Evolutionary conservation across 805 yeast genomes (phyloP), one percentile per base, ranked within the genome.

Genomic region (Kluyveromyces aestuarii): DNA sequence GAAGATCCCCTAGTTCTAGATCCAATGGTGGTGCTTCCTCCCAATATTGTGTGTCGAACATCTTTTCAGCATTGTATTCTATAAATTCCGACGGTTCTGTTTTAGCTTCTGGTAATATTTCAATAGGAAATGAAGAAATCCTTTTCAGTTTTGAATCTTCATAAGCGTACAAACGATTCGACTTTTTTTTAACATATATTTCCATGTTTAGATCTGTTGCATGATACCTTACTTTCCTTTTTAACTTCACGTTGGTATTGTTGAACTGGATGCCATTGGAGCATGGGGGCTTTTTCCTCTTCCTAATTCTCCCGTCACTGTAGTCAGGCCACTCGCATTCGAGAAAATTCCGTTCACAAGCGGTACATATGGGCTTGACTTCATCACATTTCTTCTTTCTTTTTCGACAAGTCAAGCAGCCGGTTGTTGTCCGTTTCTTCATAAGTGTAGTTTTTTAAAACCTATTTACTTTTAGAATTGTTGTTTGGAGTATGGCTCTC

Each of bases 341-440:
- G 44, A 85, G 69, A 11, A 79, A 72, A 25, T 86, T 70, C 46
- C 93, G 67, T n/a, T 64, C 53, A 63, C 95, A 86, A 56, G 85
- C 89, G 1, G 70, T 61, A 58, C 95, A 86, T 25, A 62, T 63
- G 4, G 95, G 95, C 48, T 73, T 73, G 1, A 73, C 68, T 60
- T 86, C 93, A 58, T 87, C 84, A 55, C 95, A 86, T 48, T 89
- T 73, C 61, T 84, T 86, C 71, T 86, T 86, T 25, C 95, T 67
- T 50, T 76, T 78, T 41, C 93, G 75, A 56, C 95, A 86, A 1
- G 95, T 84, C 40, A 83, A 68, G 61, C 95, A 86, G 0, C 95
- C 95, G 72, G 74, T 72, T 57, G 87, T 72, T 16, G 84, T 79
- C 49, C 87, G 68, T 55, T 71, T 77, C 55, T 52, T 43, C 17